Base-by-base conservation (phyloP, 2,329 filamentous ascomycete species). In the Hymenoscyphus fructigenus region DNA sequence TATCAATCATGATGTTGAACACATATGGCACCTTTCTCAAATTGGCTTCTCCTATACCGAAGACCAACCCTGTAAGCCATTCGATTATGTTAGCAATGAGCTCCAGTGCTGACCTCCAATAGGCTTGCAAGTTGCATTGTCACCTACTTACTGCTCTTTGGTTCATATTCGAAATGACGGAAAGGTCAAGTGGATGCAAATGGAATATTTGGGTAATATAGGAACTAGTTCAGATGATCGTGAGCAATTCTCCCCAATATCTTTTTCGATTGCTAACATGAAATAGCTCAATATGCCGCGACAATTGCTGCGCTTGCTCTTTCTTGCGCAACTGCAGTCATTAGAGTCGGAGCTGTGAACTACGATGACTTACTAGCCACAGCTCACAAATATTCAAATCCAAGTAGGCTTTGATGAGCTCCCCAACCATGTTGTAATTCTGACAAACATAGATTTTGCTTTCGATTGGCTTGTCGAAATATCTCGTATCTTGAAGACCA, bases 351-450 rank as follows among this genome's bases (percentile, higher is more conserved):
- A 20, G 78, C 79, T 65, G 74, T 76, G 38, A 83, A 86, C 63
- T 88, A 85, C 62, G 91, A 93, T 73, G 91, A 93, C 73, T 82
- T 96, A 41, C 78, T 94, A 36, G 87, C 89, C 10, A 84, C 90
- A 28, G 84, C 87, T 14, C 74, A 79, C 78, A 72, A 71, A 74
- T 69, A 67, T 47, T 67, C 68, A 7, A 72, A 70, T 61, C 56
- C 67, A 38, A 70, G 74, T 76, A 64, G 66, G 72, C 68, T 38
- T 26, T 26, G 3, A 26, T 53, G n/a, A 5, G 2, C 4, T 26
- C 7, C 2, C 9, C 14, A 20, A 12, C 9, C 14, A 14, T 14
- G 12, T 1, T 53, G 7, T 14, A 1, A 53, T 53, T 53, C 47
- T 53, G 23, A 67, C 15, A n/a, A 17, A 12, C 62, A 62, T 71